phyloP scores from a whole-genome alignment of 2,329 filamentous ascomycete genomes.

The Penicillium sp. region DNA sequence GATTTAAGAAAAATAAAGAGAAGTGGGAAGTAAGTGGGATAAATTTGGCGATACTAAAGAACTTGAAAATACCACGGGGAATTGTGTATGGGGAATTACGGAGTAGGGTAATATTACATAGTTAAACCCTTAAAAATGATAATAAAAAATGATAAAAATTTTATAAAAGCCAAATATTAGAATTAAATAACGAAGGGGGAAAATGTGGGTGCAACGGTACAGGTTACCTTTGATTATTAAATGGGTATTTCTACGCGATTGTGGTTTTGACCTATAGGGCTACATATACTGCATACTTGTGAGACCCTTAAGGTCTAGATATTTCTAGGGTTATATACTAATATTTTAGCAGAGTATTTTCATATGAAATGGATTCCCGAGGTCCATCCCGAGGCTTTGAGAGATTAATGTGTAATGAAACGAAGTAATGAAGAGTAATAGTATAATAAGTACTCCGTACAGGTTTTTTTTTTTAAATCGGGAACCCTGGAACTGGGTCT shows the following conservation, averaged over 20 bases:
- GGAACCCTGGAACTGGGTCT: constrained; percentile 28
- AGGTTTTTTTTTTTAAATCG: constrained; percentile 6
- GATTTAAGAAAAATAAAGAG: constrained; percentile 2
- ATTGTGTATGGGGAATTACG: constrained; percentile 11
- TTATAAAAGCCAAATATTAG: too few species aligned
- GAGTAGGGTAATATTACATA: constrained; percentile 1
- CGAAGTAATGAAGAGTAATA: not conserved
- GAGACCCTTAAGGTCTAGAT: not conserved
- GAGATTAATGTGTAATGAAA: not conserved
- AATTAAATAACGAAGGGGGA: not conserved
- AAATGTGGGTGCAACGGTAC: constrained; percentile 13
- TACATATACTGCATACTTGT: constrained; percentile 10
- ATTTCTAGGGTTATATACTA: not conserved
- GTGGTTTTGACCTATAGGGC: constrained; percentile 5
- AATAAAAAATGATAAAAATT: not conserved
- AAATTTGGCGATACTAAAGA: constrained; percentile 25
- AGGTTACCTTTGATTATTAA: constrained; percentile 5
- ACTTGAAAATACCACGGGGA: constrained; percentile 16
- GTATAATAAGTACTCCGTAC: constrained; percentile 3
- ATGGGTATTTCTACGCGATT: not conserved
- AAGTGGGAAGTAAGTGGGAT: constrained; percentile 17
- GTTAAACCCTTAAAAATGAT: not conserved
- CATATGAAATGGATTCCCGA: not conserved
- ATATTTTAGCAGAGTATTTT: not conserved
- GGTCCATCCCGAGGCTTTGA: not conserved